phyloP scores from a whole-genome alignment of 176 grass and related monocot genomes.

The Tillandsia leiboldiana region DNA sequence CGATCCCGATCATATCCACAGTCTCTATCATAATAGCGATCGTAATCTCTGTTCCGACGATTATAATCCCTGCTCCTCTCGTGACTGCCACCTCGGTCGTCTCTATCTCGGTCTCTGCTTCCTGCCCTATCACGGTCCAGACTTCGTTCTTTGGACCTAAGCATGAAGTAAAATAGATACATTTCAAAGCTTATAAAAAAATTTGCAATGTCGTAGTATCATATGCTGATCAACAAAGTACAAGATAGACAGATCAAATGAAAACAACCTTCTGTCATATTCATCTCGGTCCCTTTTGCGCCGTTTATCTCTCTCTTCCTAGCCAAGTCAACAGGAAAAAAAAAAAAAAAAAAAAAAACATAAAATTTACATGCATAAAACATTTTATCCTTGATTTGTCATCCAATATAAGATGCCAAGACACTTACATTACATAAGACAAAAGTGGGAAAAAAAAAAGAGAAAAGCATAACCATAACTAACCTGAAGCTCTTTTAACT shows the following conservation, averaged over 20 bases:
- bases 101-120: conserved; percentile 61
- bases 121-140: conserved; percentile 43
- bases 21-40: conserved; percentile 60
- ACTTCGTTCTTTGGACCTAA: conserved; percentile 71
- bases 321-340: conserved; percentile 25
- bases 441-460: conserved; percentile 35
- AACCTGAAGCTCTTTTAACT: conserved; percentile 63
- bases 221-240: background rate
- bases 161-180: conserved; percentile 2
- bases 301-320: conserved; percentile 87
- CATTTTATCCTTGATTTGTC: conserved; percentile 3
- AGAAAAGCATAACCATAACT: conserved; percentile 3
- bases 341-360: conserved; percentile 31
- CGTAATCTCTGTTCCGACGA: conserved; percentile 39
- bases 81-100: conserved; percentile 40
- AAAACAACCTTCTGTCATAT: conserved; percentile 45
- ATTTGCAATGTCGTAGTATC: background rate
- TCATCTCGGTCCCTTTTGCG: conserved; percentile 48
- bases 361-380: conserved; percentile 10
- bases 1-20: conserved; percentile 44
- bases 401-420: conserved; percentile 23
- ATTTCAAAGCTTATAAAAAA: conserved; percentile 1
- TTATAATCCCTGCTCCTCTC: conserved; percentile 73
- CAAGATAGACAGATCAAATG: conserved; percentile 13
- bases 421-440: conserved; percentile 23